Evolutionary conservation across 257 asterid species (phyloP).

Genomic region (Nicotiana paniculata): DNA sequence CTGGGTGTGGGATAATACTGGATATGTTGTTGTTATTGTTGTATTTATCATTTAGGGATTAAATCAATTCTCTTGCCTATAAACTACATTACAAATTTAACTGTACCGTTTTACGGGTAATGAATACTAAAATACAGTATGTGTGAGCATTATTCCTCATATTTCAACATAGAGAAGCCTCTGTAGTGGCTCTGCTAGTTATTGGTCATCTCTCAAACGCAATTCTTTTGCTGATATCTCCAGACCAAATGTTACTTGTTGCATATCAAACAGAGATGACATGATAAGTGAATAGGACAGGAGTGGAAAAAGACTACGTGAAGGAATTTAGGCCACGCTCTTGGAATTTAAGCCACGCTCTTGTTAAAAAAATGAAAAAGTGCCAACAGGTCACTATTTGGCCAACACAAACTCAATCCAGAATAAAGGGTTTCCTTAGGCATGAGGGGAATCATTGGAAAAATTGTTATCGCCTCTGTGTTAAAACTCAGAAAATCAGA

Average conservation of each 20-base stretch:
- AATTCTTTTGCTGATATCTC: constrained; percentile 12
- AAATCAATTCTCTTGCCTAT: too few species aligned
- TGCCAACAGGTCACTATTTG: not conserved
- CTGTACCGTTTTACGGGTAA: too few species aligned
- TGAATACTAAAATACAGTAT: too few species aligned
- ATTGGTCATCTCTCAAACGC: constrained; percentile 9
- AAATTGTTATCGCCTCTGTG: too few species aligned
- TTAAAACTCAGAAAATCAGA: too few species aligned
- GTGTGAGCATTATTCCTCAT: too few species aligned
- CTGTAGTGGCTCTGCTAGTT: not conserved
- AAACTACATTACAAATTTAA: too few species aligned
- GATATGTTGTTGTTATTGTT: too few species aligned
- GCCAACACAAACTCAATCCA: not conserved
- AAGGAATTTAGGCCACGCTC: not conserved
- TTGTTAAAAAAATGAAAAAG: not conserved
- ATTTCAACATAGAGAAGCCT: not conserved
- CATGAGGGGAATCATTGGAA: not conserved
- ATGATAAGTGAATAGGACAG: not conserved
- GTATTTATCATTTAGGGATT: too few species aligned
- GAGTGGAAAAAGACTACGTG: not conserved
- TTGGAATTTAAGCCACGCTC: too few species aligned
- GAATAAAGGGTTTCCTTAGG: not conserved
- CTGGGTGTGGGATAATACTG: too few species aligned
- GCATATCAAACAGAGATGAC: not conserved
- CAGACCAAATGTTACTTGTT: not conserved